These are phyloP conservation scores for Stagonosporopsis vannaccii DNA, from an alignment of 2,329 filamentous ascomycete genomes.

Conservation along the genomic window DNA sequence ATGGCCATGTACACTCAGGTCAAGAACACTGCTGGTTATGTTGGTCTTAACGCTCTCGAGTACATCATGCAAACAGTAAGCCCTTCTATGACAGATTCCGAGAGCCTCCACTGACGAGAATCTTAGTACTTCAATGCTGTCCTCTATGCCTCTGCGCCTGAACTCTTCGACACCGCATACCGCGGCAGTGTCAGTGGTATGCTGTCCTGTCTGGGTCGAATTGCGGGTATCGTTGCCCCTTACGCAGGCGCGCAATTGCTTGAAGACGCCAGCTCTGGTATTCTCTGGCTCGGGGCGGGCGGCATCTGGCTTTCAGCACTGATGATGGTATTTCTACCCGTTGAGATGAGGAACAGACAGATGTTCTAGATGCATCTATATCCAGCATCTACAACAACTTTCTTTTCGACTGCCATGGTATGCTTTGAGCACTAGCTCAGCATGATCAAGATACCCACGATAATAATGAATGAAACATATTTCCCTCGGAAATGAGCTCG, in stretches of 20 bases:
- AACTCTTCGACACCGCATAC: slow-evolving; percentile 39
- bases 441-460: slow-evolving; percentile 14
- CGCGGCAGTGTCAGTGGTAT: slow-evolving; percentile 42
- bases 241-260: slow-evolving; percentile 38
- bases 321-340: slow-evolving; percentile 39
- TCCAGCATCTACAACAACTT: background rate
- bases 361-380: slow-evolving; percentile 32
- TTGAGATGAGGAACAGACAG: slow-evolving; percentile 41
- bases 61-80: slow-evolving; percentile 45
- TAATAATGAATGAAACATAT: background rate
- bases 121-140: slow-evolving; percentile 40
- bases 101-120: background rate
- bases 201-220: slow-evolving; percentile 37
- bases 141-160: slow-evolving; percentile 39
- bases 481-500: background rate
- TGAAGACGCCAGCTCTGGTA: slow-evolving; percentile 31
- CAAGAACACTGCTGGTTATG: slow-evolving; percentile 32
- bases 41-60: slow-evolving; percentile 40
- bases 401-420: background rate
- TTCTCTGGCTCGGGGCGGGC: slow-evolving; percentile 40
- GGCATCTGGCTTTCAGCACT: slow-evolving; percentile 41
- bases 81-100: background rate
- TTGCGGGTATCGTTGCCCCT: slow-evolving; percentile 39
- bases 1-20: slow-evolving; percentile 46
- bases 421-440: slow-evolving; percentile 8